Evolutionary conservation across 306 rosid genomes (phyloP), one percentile per base, ranked within the genome.

Genomic region (Cotoneaster glaucophyllus): DNA sequence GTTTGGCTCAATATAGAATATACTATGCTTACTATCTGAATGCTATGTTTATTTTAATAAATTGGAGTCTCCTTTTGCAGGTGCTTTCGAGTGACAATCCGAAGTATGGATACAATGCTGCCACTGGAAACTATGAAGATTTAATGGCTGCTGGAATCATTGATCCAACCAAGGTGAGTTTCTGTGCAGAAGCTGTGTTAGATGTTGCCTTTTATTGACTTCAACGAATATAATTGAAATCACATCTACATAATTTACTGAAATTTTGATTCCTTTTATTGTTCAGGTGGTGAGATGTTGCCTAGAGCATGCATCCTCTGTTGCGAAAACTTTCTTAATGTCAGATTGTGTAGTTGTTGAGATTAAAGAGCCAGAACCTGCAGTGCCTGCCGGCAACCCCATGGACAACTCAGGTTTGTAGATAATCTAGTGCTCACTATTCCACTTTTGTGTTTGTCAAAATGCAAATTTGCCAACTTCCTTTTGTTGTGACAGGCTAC

Each of bases 261-360:
- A 45, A 10, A 8, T 2, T 61, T 32, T 45, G 44, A 18, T 50
- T 4, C 26, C 29, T 15, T 41, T 39, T 19, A 24, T 64, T 25
- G 17, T 14, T 37, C 81, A 96, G 99, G 99, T 96, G 82, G 99
- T 96, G 10, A 92, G 99, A 79, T 96, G 99, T 91, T 96, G 99
- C 87, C 82, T 96, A 73, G 99, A 96, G 82, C 99, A 96, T 69
- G 99, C 99, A 34, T 77, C 98, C 43, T 96, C 99, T 8, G 99
- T 96, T 31, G 99, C 99, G 21, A 96, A 96, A 73, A 96, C 99
- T 31, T 96, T 96, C 88, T 81, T 96, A 64, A 96, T 96, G 99
- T 96, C 99, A 8, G 99, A 96, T 50, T 96, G 99, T 69, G 99
- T 96, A 44, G 99, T 96, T 75, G 99, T 92, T 50, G 99, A 96